Evolutionary conservation across 164 flowering plant species (phyloP).

Genomic region (Tinospora cordifolia): DNA sequence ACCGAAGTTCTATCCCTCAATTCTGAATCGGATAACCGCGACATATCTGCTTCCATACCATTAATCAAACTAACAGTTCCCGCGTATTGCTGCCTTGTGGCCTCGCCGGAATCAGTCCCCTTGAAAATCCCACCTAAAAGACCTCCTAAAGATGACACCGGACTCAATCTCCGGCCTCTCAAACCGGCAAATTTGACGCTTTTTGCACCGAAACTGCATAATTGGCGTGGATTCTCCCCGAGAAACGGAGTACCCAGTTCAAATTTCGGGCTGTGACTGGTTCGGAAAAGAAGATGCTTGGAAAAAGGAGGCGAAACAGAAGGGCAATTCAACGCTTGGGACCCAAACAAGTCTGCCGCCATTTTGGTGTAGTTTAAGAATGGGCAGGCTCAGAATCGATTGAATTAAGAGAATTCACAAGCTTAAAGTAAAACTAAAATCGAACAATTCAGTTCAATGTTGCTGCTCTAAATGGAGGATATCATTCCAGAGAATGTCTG

Average conservation of each 20-base stretch:
- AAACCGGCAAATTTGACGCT: conserved; percentile 10
- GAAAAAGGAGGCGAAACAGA: conserved; percentile 14
- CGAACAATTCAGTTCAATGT: neutral
- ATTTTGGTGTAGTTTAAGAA: conserved; percentile 12
- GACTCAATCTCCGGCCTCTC: conserved; percentile 16
- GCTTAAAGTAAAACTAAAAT: neutral
- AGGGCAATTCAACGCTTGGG: conserved; percentile 6
- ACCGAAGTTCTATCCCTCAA: conserved; percentile 56
- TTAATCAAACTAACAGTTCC: conserved; percentile 47
- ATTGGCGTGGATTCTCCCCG: conserved; percentile 11
- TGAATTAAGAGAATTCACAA: neutral
- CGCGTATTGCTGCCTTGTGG: conserved; percentile 63
- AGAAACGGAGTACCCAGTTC: conserved; percentile 16
- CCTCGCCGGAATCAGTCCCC: conserved; percentile 73
- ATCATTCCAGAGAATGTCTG: neutral
- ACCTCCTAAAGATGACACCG: conserved; percentile 47
- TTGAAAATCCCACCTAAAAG: conserved; percentile 67
- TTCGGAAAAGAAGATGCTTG: conserved; percentile 9
- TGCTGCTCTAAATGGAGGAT: neutral
- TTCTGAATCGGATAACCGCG: conserved; percentile 54
- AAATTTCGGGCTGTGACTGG: conserved; percentile 14
- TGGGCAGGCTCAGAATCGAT: neutral
- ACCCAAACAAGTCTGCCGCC: conserved; percentile 21
- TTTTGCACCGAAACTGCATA: conserved; percentile 11
- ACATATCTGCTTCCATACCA: conserved; percentile 45